Conservation (phyloP, 2,329 filamentous ascomycete species). For the Epichloe amarillans region DNA sequence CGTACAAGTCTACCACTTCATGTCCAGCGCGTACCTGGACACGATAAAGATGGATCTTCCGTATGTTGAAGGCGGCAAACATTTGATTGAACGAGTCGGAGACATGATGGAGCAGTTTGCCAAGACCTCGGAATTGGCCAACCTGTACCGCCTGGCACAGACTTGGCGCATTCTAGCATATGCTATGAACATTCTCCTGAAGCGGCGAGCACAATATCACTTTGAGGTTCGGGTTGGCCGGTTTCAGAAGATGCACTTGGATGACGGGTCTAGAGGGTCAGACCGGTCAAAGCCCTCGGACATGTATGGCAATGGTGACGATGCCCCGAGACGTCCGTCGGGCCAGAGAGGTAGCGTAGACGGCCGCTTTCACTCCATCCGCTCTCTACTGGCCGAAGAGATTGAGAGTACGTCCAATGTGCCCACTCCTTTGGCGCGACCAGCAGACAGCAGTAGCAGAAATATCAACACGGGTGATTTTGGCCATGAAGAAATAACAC, state of each 20-base stretch:
- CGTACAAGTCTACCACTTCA: slow-evolving; percentile 40
- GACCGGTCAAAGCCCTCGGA: slow-evolving; percentile 15
- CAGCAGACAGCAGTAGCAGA: slow-evolving; percentile 25
- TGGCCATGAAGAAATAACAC: slow-evolving; percentile 12
- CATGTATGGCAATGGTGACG: slow-evolving; percentile 20
- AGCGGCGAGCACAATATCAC: slow-evolving; percentile 43
- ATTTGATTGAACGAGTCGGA: slow-evolving; percentile 33
- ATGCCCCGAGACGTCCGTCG: slow-evolving; percentile 23
- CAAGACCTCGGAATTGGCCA: slow-evolving; percentile 40
- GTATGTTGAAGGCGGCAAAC: slow-evolving; percentile 18
- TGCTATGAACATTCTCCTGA: slow-evolving; percentile 39
- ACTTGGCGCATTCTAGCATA: slow-evolving; percentile 50
- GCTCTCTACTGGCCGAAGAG: slow-evolving; percentile 40
- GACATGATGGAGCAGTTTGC: slow-evolving; percentile 44
- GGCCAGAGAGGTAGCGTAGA: slow-evolving; percentile 16
- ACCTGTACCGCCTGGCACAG: slow-evolving; percentile 47
- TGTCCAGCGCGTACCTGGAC: slow-evolving; percentile 43
- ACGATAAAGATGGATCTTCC: slow-evolving; percentile 38
- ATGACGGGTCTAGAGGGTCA: slow-evolving; percentile 15
- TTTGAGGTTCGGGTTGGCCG: slow-evolving; percentile 33
- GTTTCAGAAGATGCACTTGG: slow-evolving; percentile 21
- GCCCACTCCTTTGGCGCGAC: slow-evolving; percentile 44
- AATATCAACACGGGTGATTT: slow-evolving; percentile 2
- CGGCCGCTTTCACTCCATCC: slow-evolving; percentile 19
- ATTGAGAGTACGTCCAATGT: slow-evolving; percentile 51